These are phyloP conservation scores for Pyronema domesticum DNA, from an alignment of 495 filamentous ascomycete species.

Conservation along the genomic window DNA sequence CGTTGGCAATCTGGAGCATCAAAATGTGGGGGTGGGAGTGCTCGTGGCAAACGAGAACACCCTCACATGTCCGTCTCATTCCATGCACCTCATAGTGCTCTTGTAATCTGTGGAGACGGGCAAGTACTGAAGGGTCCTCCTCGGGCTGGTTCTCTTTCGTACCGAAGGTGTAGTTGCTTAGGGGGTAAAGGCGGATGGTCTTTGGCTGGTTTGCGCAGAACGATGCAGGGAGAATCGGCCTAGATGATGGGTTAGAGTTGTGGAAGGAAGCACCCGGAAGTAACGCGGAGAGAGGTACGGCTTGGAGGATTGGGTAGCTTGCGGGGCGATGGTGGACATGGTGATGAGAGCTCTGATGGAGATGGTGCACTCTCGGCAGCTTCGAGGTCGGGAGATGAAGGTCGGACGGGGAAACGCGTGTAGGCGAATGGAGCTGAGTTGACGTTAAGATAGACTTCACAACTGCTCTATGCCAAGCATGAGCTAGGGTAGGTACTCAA, in stretches of 20 bases:
- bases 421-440: not conserved
- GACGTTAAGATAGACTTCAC: conserved; percentile 3
- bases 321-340: conserved; percentile 61
- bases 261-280: not conserved
- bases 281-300: conserved; percentile 31
- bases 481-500: not conserved
- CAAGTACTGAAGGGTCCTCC: conserved; percentile 87
- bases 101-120: conserved; percentile 77
- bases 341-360: conserved; percentile 12
- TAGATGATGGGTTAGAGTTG: conserved; percentile 17
- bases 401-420: not conserved
- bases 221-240: conserved; percentile 56
- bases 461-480: not conserved
- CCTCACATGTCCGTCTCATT: conserved; percentile 93
- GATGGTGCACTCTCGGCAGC: not conserved
- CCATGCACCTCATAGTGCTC: conserved; percentile 84
- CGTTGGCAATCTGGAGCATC: conserved; percentile 98
- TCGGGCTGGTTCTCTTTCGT: conserved; percentile 96
- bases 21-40: conserved; percentile 96
- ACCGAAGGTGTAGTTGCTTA: conserved; percentile 97
- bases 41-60: conserved; percentile 91
- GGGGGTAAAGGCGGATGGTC: conserved; percentile 81
- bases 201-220: conserved; percentile 82
- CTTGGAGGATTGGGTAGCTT: conserved; percentile 50
- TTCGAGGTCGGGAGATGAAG: not conserved